Conservation (phyloP, 78 protist genomes). For the Dictyostelium capitatum region DNA sequence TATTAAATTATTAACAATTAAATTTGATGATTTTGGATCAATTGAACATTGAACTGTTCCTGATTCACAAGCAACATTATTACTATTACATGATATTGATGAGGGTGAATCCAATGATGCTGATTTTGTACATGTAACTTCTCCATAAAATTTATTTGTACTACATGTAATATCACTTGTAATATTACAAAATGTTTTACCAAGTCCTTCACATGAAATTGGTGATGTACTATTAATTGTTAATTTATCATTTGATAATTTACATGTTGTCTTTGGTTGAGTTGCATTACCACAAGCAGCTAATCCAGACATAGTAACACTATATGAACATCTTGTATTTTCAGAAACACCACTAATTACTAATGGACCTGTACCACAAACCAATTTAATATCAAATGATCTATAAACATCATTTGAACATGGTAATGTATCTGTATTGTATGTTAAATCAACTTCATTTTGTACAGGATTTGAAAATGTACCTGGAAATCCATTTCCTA, state of each 20-base stretch:
- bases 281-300: neutral
- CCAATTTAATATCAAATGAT: neutral
- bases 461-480: neutral
- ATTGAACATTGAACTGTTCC: neutral
- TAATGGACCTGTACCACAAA: neutral
- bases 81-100: neutral
- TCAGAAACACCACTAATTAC: neutral
- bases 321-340: neutral
- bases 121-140: neutral
- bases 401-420: neutral
- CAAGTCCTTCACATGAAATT: neutral
- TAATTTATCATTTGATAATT: neutral
- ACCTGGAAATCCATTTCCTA: neutral
- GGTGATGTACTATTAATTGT: neutral
- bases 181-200: neutral
- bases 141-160: neutral
- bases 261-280: neutral
- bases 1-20: neutral
- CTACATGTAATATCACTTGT: neutral
- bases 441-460: neutral
- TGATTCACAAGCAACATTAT: neutral
- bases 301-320: neutral
- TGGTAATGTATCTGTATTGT: neutral
- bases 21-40: no score
- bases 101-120: no score